Conservation (phyloP, 805 yeast species). For the Cyberlindnera americana region DNA sequence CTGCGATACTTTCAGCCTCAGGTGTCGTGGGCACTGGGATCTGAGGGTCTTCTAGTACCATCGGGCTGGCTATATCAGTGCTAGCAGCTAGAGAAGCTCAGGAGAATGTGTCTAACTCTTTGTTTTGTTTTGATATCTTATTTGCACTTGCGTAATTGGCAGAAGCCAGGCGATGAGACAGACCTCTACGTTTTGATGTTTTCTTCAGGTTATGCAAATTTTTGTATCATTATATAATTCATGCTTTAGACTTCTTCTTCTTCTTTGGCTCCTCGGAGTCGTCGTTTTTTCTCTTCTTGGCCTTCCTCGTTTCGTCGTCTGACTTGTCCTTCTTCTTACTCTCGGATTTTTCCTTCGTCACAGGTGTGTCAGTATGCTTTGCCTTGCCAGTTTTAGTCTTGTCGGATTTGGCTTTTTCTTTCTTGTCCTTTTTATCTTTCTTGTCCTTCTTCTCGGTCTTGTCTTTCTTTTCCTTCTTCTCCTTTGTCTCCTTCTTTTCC, state of each 20-base stretch:
- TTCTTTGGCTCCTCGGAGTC: slow-evolving; percentile 6
- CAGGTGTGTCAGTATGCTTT: slow-evolving; percentile 6
- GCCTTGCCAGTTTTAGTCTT: slow-evolving; percentile 9
- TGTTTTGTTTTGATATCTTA: slow-evolving; percentile 6
- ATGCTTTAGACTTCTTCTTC: slow-evolving; percentile 4
- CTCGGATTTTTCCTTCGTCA: slow-evolving; percentile 5
- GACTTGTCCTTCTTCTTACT: slow-evolving; percentile 16
- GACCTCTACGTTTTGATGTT: background rate
- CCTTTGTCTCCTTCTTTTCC: slow-evolving; percentile 25
- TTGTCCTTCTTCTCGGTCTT: slow-evolving; percentile 12
- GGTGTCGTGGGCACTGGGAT: too few species aligned
- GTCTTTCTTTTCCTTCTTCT: slow-evolving; percentile 16
- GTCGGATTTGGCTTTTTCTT: slow-evolving; percentile 24
- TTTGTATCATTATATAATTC: slow-evolving; percentile 1
- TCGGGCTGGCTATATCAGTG: too few species aligned
- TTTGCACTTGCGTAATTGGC: slow-evolving; percentile 3
- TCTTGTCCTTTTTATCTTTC: slow-evolving; percentile 28
- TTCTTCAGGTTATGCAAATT: too few species aligned
- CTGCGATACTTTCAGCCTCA: background rate
- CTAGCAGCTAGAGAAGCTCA: too few species aligned
- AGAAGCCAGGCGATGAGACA: too few species aligned
- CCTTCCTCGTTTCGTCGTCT: slow-evolving; percentile 20
- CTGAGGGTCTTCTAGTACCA: too few species aligned
- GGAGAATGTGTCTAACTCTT: too few species aligned
- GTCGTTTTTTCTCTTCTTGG: slow-evolving; percentile 29